These are phyloP conservation scores for Trichoderma sp. DNA, from an alignment of 2,329 filamentous ascomycete genomes.

Conservation along the genomic window DNA sequence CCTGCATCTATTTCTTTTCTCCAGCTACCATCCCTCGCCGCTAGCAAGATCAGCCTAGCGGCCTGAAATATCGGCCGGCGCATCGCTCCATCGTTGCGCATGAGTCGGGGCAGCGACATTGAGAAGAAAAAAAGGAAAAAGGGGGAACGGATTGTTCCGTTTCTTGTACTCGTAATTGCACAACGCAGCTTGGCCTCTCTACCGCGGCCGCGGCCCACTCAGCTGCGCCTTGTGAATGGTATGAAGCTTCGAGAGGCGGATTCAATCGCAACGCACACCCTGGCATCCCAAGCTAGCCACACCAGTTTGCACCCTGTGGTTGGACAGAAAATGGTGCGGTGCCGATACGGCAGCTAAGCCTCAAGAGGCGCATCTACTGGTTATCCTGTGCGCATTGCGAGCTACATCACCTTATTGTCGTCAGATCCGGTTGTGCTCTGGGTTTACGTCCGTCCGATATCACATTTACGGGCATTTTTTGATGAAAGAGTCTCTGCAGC, in stretches of 20 bases:
- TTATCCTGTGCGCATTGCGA: neutral
- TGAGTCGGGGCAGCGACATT: neutral
- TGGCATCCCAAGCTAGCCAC: neutral
- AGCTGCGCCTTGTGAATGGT: neutral
- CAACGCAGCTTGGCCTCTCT: neutral
- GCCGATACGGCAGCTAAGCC: slow-evolving; percentile 6
- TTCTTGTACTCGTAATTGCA: neutral
- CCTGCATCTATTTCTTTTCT: neutral
- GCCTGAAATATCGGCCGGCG: slow-evolving; percentile 5
- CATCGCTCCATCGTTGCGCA: neutral
- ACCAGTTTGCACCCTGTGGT: neutral
- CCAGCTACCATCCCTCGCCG: neutral
- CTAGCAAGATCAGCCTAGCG: neutral
- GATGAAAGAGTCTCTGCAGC: neutral
- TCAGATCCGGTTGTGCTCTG: neutral
- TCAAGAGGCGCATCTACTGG: neutral
- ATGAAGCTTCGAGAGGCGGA: neutral
- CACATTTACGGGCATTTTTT: neutral
- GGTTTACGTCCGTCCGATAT: neutral
- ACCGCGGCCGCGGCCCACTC: neutral
- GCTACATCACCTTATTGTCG: neutral
- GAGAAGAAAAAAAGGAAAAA: neutral
- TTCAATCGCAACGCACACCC: neutral
- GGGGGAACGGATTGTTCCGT: slow-evolving; percentile 10
- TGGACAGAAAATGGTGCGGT: neutral